Evolutionary conservation across 129 eudicot genomes (phyloP).

Genomic region (Erigeron canadensis): DNA sequence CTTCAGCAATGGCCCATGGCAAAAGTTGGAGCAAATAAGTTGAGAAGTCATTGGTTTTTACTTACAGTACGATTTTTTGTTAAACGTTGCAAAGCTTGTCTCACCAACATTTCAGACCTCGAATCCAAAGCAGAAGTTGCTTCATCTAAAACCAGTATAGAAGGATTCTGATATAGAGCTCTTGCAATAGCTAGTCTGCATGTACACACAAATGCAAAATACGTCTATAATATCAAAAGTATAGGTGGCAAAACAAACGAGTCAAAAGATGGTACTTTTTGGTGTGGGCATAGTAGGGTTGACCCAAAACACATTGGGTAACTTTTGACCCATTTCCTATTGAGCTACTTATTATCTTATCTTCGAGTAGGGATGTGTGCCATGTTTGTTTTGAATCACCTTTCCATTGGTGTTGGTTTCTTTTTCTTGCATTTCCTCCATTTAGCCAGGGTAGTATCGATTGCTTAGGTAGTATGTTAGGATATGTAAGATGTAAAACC

Average conservation of each 20-base stretch:
- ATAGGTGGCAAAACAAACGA: not conserved
- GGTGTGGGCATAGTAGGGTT: too few relatives aligned
- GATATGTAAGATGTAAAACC: too few relatives aligned
- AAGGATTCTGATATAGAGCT: slow-evolving; percentile 84
- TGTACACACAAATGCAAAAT: not conserved
- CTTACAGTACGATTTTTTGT: slow-evolving; percentile 73
- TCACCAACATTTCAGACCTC: slow-evolving; percentile 79
- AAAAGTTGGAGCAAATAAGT: not conserved
- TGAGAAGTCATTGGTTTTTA: not conserved
- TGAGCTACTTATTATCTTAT: too few relatives aligned
- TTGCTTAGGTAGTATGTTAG: too few relatives aligned
- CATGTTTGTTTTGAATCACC: too few relatives aligned
- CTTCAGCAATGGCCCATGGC: not conserved
- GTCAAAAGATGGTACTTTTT: too few relatives aligned
- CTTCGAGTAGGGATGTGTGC: too few relatives aligned
- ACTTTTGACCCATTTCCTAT: too few relatives aligned
- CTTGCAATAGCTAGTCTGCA: slow-evolving; percentile 91
- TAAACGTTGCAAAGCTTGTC: slow-evolving; percentile 88
- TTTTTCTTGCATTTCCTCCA: too few relatives aligned
- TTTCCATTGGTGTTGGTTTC: too few relatives aligned
- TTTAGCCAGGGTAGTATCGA: too few relatives aligned
- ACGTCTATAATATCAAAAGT: not conserved
- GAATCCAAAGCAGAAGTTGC: slow-evolving; percentile 95
- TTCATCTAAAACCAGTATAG: slow-evolving; percentile 84
- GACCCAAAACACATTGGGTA: too few relatives aligned